Percentiles rank a stretch among this genome's conserved stretches.
Conservation (phyloP, 2,329 filamentous ascomycete genomes). For the Knoxdaviesia proteae region DNA sequence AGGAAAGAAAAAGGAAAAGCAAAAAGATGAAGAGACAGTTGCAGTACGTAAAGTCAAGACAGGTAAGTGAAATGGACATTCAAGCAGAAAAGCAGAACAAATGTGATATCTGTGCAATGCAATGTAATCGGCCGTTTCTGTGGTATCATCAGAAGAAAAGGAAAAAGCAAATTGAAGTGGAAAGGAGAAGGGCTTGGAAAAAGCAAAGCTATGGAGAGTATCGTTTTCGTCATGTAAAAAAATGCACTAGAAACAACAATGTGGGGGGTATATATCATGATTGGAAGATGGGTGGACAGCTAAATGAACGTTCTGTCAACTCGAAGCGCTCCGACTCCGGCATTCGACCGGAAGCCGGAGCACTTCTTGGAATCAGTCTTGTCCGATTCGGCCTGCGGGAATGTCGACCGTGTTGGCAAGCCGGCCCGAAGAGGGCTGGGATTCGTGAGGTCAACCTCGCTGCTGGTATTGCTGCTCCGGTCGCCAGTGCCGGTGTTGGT, state of each 20-base stretch:
- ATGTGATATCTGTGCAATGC: background rate
- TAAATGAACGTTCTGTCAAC: slow-evolving; percentile 33
- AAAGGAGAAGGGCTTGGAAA: background rate
- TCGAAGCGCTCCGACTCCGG: slow-evolving; percentile 24
- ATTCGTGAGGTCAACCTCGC: slow-evolving; percentile 18
- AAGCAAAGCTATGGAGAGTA: too few species aligned
- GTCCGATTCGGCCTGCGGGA: slow-evolving; percentile 10
- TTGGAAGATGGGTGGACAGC: slow-evolving; percentile 6
- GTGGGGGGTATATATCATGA: background rate
- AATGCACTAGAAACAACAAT: background rate
- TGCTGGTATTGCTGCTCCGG: slow-evolving; percentile 25
- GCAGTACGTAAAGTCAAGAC: background rate
- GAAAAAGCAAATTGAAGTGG: background rate
- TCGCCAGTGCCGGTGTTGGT: slow-evolving; percentile 24
- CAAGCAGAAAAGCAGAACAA: background rate
- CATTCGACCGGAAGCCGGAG: slow-evolving; percentile 35
- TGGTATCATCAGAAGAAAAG: background rate
- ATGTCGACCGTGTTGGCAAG: background rate
- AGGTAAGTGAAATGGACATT: background rate
- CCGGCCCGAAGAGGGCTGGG: slow-evolving; percentile 10
- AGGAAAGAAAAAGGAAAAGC: background rate
- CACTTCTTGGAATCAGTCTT: slow-evolving; percentile 18
- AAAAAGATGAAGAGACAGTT: background rate
- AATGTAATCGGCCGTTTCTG: background rate
- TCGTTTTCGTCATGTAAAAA: too few species aligned